Evolutionary conservation across 176 grass and related monocot species (phyloP), one percentile per base, ranked within the genome.

Genomic region (Cenchrus americanus): DNA sequence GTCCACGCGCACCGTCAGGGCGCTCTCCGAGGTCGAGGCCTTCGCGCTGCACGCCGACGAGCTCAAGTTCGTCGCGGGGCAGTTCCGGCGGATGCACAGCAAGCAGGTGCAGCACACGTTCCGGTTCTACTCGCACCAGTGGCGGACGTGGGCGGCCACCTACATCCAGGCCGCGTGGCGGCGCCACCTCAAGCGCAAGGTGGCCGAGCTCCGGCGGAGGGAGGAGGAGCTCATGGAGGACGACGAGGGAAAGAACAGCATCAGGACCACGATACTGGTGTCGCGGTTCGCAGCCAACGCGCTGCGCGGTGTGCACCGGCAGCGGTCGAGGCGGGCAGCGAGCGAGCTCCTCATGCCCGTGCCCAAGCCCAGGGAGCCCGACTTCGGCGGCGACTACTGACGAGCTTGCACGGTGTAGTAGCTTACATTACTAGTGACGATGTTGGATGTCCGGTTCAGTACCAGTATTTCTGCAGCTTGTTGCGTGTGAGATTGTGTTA

Each of bases 121-220:
- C 72, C 18, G 90, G 15, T 94, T 94, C 84, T 94, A 94, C 75
- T 94, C 90, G 13, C 93, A 94, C 73, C 87, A 94, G 85, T 94
- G 92, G 92, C 75, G 92, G 26, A 90, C 89, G 0, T 92, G 89
- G 89, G 92, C 92, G 5, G 81, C 92, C 46, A 89, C 87, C 62
- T 94, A 91, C 77, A 80, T 94, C 66, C 87, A 94, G 75, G 89
- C 92, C 0, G 92, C 92, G 0, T 94, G 92, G 87, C 73, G 92
- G 1, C 26, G 92, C 0, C 90, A 91, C 50, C 63, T 83, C 50
- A 94, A 91, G 87, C 65, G 92, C 52, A 89, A 71, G 82, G 59
- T 65, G 3, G 84, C 89, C 6, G 92, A 94, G 66, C 47, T 48
- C 34, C 84, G 87, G 21, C 87, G 81, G 7, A 87, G 57, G 54